Evolutionary conservation across 2,329 filamentous ascomycete genomes (phyloP).

Genomic region (Blastomyces parvus): DNA sequence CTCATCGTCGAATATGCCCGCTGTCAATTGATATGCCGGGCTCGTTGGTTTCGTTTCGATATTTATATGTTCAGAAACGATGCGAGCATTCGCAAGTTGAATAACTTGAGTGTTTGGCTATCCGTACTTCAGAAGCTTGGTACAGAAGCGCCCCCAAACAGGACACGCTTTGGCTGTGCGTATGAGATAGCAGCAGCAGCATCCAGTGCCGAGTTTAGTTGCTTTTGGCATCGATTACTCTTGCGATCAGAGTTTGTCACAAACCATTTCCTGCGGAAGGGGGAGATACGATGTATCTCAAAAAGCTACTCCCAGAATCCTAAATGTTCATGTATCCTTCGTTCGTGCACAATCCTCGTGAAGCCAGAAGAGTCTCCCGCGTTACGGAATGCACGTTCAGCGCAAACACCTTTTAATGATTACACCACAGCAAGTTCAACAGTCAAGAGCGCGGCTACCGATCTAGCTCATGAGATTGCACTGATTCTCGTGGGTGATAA

Average conservation of each 20-base stretch:
- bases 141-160: background rate
- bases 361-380: background rate
- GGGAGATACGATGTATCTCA: conserved; percentile 1
- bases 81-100: conserved; percentile 4
- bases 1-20: conserved; percentile 1
- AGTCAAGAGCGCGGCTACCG: no score
- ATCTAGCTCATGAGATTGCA: no score
- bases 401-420: conserved; percentile 9
- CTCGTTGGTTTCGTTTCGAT: conserved; percentile 2
- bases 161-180: conserved; percentile 7
- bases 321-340: conserved; percentile 15
- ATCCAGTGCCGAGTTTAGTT: conserved; percentile 5
- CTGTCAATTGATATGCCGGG: conserved; percentile 4
- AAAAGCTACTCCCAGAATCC: background rate
- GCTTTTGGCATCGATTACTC: background rate
- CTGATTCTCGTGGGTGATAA: background rate
- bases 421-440: background rate
- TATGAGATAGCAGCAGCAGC: conserved; percentile 4
- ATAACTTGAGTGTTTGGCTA: conserved; percentile 2
- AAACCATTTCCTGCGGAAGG: background rate
- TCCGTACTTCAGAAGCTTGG: conserved; percentile 2
- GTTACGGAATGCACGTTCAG: conserved; percentile 7
- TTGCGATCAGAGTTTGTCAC: background rate
- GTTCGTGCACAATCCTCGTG: conserved; percentile 7
- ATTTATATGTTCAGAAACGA: conserved; percentile 3